Evolutionary conservation across 345 rosid genomes (phyloP), one percentile per base, ranked within the genome.

Genomic region (Eutrema japonicum): DNA sequence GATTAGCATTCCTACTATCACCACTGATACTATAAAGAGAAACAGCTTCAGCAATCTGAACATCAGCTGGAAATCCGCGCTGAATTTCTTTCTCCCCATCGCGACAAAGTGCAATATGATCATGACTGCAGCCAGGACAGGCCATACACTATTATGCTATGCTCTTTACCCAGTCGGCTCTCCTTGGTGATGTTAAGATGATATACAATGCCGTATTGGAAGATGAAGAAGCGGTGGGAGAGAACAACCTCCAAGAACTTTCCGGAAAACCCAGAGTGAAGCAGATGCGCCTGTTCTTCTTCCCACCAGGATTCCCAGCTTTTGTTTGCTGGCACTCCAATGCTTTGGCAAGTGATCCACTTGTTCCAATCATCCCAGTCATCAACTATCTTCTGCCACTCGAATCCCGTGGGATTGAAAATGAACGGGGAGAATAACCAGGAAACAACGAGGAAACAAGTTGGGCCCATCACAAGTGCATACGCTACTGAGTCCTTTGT

Each of bases 281-380:
- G 87, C 36, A 94, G 81, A 76, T 94, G 98, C 77, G 89, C 97
- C 69, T 91, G 97, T 65, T 94, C 98, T 66, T 94, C 98, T 5
- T 94, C 95, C 98, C 98, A 94, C 97, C 98, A 94, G 2, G 98
- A 94, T 72, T 94, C 98, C 98, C 97, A 94, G 82, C 98, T 94
- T 85, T 91, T 92, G 78, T 51, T 72, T 71, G 93, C 96, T 2
- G 96, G 93, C 48, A 94, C 97, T 73, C 98, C 98, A 45, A 94
- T 89, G 8, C 98, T 83, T 40, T 18, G 22, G 22, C 0, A 18
- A 18, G 22, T 18, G 22, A 94, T 91, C 98, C 98, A 91, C 68
- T 91, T 94, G 61, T 88, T 8, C 98, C 98, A 94, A 60, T 94
- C 98, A 50, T 94, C 98, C 95, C 93, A 94, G 63, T 94, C 98